Base-by-base conservation (phyloP, 1,284 basidiomycete genomes). In the Melampsora americana region DNA sequence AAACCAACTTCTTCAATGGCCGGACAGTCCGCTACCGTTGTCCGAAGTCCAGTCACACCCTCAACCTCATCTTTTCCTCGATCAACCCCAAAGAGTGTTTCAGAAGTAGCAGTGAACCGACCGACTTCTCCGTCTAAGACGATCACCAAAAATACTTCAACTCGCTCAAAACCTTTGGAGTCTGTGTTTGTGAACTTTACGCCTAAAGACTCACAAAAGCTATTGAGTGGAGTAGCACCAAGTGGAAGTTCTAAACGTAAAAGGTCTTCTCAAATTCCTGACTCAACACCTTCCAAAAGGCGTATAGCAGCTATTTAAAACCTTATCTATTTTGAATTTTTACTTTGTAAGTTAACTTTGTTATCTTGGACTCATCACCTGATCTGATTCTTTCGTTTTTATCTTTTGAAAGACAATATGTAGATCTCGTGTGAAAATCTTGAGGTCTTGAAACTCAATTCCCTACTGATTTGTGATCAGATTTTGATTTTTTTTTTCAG, bases 181-280 rank as follows among this genome's bases (percentile, higher is more conserved):
- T 59, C 75, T 2, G 56, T 66, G 72, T 81, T 81, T 69, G 78
- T 81, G 77, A 81, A 81, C 53, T 81, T 81, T 35, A 80, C 80
- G 11, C 44, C 79, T 7, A 78, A 77, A 65, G 81, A 81, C 68
- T 69, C 79, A 0, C 78, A 72, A 53, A 79, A 77, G 39, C 61
- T 82, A 2, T 66, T 82, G 42, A 70, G 61, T 6, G 81, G 81
- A 0, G 81, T 81, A 3, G 81, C 81, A 14, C 81, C 81, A 35
- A 80, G 79, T 53, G 81, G 81, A 14, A 78, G 77, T 30, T 78
- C 77, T 60, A 81, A 81, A 77, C 78, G 80, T 26, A 77, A 80
- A 66, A 64, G 77, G 20, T 64, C 61, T 1, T 64, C 61, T 64
- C 53, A 59, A 16, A 9, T 28, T 9, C 28, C 14, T 14, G 20